Base-by-base conservation (phyloP, 2,329 filamentous ascomycete species). In the Cordyceps tenuipes region DNA sequence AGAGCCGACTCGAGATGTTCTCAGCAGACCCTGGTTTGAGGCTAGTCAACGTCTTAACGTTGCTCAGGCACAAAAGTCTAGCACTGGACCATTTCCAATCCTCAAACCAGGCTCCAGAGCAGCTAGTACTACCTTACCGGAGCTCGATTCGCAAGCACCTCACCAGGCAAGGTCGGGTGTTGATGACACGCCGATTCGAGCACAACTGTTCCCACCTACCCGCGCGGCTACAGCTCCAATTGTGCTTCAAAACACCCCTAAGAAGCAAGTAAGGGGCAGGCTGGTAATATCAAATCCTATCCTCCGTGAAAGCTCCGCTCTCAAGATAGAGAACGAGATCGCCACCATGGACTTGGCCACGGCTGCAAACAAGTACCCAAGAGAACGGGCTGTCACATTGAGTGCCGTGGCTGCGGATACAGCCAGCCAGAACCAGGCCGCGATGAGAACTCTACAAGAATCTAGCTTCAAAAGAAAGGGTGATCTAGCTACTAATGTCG, bases 201-300 rank as follows among this genome's bases (percentile, higher is more conserved):
- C 73, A 2, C 71, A 75, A 57, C 66, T 77, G 17, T 77, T 78
- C 56, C 75, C 76, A 23, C 73, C 77, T 1, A 68, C 71, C n/a
- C 74, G 71, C 53, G 63, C 70, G 9, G 65, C 68, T 58, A 64
- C 68, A 29, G 63, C 67, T 15, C 63, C 69, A 34, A 48, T 60
- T 52, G 56, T 61, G 50, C 50, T 61, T 51, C 62, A 52, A 60
- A 65, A 48, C 59, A 62, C 55, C 17, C 59, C 64, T 3, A 74
- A 71, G 60, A 64, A 31, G 10, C 60, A 53, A 21, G 68, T 72
- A 29, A 68, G 67, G 6, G 73, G 72, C 8, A 81, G 76, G 60
- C 63, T 79, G 19, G 66, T 67, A 5, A 84, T 84, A 39, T 83
- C 81, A 12, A 72, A 74, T 13, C 81, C 82, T 0, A 74, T 83